Base-by-base conservation (phyloP, 192 early-diverging fungal species). In the Umbelopsis vinacea region DNA sequence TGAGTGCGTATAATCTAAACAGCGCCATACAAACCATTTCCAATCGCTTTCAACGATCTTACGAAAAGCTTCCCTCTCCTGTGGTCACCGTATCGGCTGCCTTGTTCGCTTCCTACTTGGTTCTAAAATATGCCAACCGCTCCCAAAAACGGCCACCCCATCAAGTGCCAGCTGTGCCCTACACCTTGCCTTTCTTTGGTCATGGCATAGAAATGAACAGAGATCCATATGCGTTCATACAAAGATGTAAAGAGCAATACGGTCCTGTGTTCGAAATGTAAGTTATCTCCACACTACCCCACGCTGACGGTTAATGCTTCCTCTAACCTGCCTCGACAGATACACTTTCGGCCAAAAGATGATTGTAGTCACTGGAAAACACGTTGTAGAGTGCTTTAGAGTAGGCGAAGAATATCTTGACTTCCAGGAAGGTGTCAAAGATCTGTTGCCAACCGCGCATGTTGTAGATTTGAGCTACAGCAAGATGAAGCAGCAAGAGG, bases 121-220 rank as follows among this genome's bases (percentile, higher is more conserved):
- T 35, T 3, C 26, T 22, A 33, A 29, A n/a, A n/a, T 37, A 4
- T 12, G 26, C 14, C 1, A 29, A 24, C 9, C 0, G 8, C 40
- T 50, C 26, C 26, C 33, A 63, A 5, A 29, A 17, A 0, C 10
- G 29, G 14, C 33, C 26, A 12, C 14, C 57, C 11, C 23, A 63
- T n/a, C 15, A 19, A 2, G 24, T 29, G 35, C 57, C 57, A 17
- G 33, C 19, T 37, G 33, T 63, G 2, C 57, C 57, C 0, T 35
- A 63, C 33, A 29, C 26, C 33, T 35, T 79, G 12, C 72, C 77
- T 10, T 19, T 71, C 5, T n/a, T 79, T 23, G 77, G 77, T 15
- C 46, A 71, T 24, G 40, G 52, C 14, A 46, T 71, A 19, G 60
- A 68, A 26, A 40, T 70, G n/a, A 15, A 19, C 10, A 71, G 29